A percentile compares a stretch with the other conserved stretches of the same genome.
Evolutionary conservation across 768 basidiomycete genomes (phyloP).

Genomic region (Tylopilus sp.): DNA sequence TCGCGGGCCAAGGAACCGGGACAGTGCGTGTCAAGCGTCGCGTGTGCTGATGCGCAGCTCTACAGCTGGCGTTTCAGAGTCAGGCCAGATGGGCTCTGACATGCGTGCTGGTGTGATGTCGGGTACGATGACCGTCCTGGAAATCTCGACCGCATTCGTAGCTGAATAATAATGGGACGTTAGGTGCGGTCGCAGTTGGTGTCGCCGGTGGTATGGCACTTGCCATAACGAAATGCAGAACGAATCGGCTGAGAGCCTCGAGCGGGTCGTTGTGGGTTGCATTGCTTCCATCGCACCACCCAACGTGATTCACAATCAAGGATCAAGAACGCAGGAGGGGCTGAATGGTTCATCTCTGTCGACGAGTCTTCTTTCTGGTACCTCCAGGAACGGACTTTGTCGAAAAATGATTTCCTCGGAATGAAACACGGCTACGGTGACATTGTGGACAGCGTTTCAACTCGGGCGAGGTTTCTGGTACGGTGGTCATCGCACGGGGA

Average conservation of each 20-base stretch:
- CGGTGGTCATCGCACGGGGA: not conserved
- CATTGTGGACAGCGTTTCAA: slow-evolving; percentile 2
- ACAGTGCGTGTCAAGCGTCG: not conserved
- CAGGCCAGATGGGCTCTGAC: not conserved
- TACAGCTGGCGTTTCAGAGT: not conserved
- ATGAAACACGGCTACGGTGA: slow-evolving; percentile 11
- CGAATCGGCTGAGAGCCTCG: no score
- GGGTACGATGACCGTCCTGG: not conserved
- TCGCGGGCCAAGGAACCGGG: not conserved
- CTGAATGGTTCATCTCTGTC: slow-evolving; percentile 7
- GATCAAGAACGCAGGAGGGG: not conserved
- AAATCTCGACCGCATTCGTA: not conserved
- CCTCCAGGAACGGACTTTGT: slow-evolving; percentile 1
- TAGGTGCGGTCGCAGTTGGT: not conserved
- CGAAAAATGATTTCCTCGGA: slow-evolving; percentile 15
- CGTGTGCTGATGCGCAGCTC: not conserved
- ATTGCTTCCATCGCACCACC: slow-evolving; percentile 5
- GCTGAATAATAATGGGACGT: not conserved
- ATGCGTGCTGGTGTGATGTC: not conserved
- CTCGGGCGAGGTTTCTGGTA: slow-evolving; percentile 9
- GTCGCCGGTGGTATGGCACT: not conserved
- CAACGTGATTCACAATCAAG: slow-evolving; percentile 16
- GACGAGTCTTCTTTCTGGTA: not conserved
- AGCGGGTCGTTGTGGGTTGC: no score
- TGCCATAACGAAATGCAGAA: slow-evolving; percentile 4